Base-by-base conservation (phyloP, 2,329 filamentous ascomycete species). In the Exophiala sp. region DNA sequence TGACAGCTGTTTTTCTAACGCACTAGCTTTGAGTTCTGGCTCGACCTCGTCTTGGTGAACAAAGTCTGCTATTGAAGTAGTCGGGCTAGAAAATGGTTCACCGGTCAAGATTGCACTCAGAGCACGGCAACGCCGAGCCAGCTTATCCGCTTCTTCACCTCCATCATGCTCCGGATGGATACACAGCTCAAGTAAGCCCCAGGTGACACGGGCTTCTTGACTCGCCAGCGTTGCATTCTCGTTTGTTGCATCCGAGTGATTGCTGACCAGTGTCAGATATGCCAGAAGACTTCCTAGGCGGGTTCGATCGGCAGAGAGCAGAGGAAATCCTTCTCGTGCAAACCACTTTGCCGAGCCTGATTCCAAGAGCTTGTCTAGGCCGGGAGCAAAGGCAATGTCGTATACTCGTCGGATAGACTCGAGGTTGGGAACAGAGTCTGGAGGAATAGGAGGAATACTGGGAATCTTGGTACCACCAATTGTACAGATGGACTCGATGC, bases 291-390 rank as follows among this genome's bases (percentile, higher is more conserved):
- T 80, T 48, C 85, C 82, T 62, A 87, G 76, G n/a, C 89, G 73
- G 24, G 75, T 72, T 24, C 76, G 72, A 65, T 87, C 78, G 34
- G 70, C 71, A 54, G 83, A 71, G 2, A 87, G 70, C 48, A 77
- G 71, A n/a, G 68, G 68, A 50, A 79, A 73, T 50, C 78, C 81
- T 60, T 77, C 77, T 35, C 72, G 73, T 21, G 75, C 82, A 72
- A 89, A 96, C 91, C 91, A 97, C 24, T 78, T 80, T 16, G 58
- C 53, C 35, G 45, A 46, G 32, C 56, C 57, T 5, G 89, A 88
- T 69, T 96, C 91, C 58, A 95, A 81, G 58, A 94, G 86, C 46
- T 81, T 80, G 69, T 89, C 85, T 43, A 94, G 80, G 6, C 84
- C 87, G 1, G 80, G 81, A 3, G 85, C 87, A 68, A 94, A 95